Evolutionary conservation across 495 filamentous ascomycete species (phyloP).

Genomic region (Aspergillus coremiiformis): DNA sequence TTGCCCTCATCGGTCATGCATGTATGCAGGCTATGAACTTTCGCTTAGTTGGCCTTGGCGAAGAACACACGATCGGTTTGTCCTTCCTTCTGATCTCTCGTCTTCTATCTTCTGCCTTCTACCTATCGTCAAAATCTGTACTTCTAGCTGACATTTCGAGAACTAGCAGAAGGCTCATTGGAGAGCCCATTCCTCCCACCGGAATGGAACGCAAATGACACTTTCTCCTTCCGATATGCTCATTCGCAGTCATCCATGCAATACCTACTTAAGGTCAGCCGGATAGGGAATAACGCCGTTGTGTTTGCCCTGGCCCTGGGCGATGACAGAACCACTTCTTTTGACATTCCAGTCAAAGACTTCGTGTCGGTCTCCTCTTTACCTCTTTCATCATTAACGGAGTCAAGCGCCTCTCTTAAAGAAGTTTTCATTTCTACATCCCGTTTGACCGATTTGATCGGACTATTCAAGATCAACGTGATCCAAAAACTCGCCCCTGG

Average conservation of each 20-base stretch:
- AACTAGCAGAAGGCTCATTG: conserved; percentile 39
- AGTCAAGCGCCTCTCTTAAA: conserved; percentile 43
- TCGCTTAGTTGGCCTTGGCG: conserved; percentile 70
- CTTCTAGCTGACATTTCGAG: conserved; percentile 3
- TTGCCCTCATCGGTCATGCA: conserved; percentile 79
- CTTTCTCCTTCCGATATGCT: conserved; percentile 77
- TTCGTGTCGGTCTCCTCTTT: conserved; percentile 61
- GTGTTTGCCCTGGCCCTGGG: conserved; percentile 70
- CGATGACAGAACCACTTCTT: conserved; percentile 70
- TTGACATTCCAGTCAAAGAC: conserved; percentile 69
- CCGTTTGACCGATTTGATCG: conserved; percentile 60
- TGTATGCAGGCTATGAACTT: conserved; percentile 77
- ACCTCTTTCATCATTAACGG: conserved; percentile 38
- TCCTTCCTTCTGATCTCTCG: background rate
- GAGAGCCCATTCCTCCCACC: conserved; percentile 54
- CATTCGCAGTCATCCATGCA: conserved; percentile 84
- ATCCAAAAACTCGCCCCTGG: conserved; percentile 73
- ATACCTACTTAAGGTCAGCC: conserved; percentile 73
- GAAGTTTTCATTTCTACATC: conserved; percentile 66
- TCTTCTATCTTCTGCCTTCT: background rate
- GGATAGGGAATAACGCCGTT: conserved; percentile 76
- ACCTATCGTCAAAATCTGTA: background rate
- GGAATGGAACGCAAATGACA: conserved; percentile 67
- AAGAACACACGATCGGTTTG: conserved; percentile 64
- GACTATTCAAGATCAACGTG: conserved; percentile 63